These are phyloP conservation scores for Musa troglodytarum DNA, from an alignment of 176 grass and related monocot genomes.

Conservation along the genomic window DNA sequence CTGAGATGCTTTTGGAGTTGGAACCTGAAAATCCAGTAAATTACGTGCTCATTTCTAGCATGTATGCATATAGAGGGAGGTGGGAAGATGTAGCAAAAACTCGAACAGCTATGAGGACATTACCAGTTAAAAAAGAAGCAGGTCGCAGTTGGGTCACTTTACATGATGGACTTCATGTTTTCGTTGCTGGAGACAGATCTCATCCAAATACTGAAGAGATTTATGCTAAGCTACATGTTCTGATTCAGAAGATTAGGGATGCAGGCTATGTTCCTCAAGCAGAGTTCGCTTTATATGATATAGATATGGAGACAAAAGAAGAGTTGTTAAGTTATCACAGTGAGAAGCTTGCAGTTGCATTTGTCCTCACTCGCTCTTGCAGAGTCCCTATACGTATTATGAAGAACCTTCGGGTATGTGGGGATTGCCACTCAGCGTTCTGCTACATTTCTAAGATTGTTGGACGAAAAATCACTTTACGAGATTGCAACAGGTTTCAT, in stretches of 20 bases:
- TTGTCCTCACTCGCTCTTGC: conserved; percentile 51
- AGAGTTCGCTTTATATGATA: conserved; percentile 54
- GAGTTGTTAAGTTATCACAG: conserved; percentile 63
- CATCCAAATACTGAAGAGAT: conserved; percentile 71
- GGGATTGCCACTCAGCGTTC: conserved; percentile 70
- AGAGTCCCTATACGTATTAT: conserved; percentile 58
- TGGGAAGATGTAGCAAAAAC: conserved; percentile 69
- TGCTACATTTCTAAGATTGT: conserved; percentile 63
- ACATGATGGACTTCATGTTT: conserved; percentile 62
- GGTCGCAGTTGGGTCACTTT: conserved; percentile 73
- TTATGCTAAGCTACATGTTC: conserved; percentile 45
- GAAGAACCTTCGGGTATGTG: conserved; percentile 69
- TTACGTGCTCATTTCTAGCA: conserved; percentile 68
- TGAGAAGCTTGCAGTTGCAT: conserved; percentile 73
- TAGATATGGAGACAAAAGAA: conserved; percentile 65
- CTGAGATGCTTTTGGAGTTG: conserved; percentile 57
- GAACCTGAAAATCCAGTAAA: conserved; percentile 85
- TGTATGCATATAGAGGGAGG: conserved; percentile 59
- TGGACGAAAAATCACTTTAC: conserved; percentile 48
- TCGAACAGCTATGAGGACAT: conserved; percentile 36
- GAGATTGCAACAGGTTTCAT: conserved; percentile 60
- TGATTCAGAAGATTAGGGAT: conserved; percentile 54
- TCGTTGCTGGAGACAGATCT: conserved; percentile 62
- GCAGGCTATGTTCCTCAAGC: conserved; percentile 51
- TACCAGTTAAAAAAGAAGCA: conserved; percentile 53